phyloP scores from a whole-genome alignment of 1,284 basidiomycete genomes.

The Boletellus sp. region DNA sequence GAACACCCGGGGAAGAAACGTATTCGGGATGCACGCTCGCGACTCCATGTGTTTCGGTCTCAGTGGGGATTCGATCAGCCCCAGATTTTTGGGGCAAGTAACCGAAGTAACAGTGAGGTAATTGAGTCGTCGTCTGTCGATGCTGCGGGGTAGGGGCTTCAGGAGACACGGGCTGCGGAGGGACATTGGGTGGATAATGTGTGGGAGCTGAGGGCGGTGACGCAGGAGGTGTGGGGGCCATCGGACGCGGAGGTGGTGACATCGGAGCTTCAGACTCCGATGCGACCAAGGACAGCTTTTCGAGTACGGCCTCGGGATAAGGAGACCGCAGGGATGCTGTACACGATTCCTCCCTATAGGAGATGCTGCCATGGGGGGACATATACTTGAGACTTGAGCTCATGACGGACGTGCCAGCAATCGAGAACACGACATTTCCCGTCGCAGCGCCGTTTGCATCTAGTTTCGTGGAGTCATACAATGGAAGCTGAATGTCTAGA shows the following conservation, averaged over 20 bases:
- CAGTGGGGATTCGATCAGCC: conserved; percentile 25
- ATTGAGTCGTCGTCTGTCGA: conserved; percentile 24
- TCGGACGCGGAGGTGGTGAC: conserved; percentile 22
- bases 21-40: conserved; percentile 14
- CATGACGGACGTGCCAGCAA: conserved; percentile 15
- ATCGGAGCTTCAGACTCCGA: conserved; percentile 19
- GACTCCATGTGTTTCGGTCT: conserved; percentile 13
- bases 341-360: conserved; percentile 11
- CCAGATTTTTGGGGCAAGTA: conserved; percentile 24
- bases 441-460: conserved; percentile 24
- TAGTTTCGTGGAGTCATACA: conserved; percentile 31
- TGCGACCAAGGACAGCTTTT: conserved; percentile 19
- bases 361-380: conserved; percentile 20
- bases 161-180: conserved; percentile 14
- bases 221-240: conserved; percentile 15
- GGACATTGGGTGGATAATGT: conserved; percentile 14
- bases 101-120: conserved; percentile 26
- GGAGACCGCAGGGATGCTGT: conserved; percentile 13
- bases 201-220: conserved; percentile 10
- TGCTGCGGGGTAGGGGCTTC: conserved; percentile 23
- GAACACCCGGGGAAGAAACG: conserved; percentile 17
- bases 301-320: conserved; percentile 20
- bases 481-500: conserved; percentile 30
- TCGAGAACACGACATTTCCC: conserved; percentile 28
- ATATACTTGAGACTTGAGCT: conserved; percentile 14